Evolutionary conservation across 192 early-diverging fungal species (phyloP), one percentile per base, ranked within the genome.

Genomic region (Fimicolochytrium jonesii): DNA sequence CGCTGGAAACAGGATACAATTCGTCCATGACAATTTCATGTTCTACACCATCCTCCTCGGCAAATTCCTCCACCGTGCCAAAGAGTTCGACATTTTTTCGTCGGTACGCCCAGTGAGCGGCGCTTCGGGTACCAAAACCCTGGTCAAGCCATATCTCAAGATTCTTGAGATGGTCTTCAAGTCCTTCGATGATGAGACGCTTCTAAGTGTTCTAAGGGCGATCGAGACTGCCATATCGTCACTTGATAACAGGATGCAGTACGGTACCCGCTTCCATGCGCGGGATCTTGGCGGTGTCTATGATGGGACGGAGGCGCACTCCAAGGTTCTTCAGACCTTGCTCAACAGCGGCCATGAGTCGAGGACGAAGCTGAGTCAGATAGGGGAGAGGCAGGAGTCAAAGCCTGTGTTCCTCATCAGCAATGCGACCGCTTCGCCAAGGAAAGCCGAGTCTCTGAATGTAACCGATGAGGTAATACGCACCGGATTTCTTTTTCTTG

Each of bases 11-110:
- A 75, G 73, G 73, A 39, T 59, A 4, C 61, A 55, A 11, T 76
- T 65, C 53, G 64, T 76, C 13, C 33, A 55, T 3, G 49, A 71
- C 25, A 76, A 76, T 41, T 76, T 71, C 50, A 41, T 71, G 39
- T 71, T 69, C 30, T 76, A 76, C 54, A 67, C 74, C 3, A 41
- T 55, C 11, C 61, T 76, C 31, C 37, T 71, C 4, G 25, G 50
- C 4, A 46, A 36, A 0, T 76, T 68, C 53, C 31, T 69, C 56
- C 55, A 69, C 33, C 59, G 66, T 5, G 69, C 74, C 6, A 23
- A 51, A 18, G 36, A 20, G 4, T 62, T 70, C 35, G 42, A 45
- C 26, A 22, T 66, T 17, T 56, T 56, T 46, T 18, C 51, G 1
- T 54, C 62, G 11, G 62, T 64, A 3, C 50, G 62, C 1, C 62